Evolutionary conservation across 495 filamentous ascomycete species (phyloP), one percentile per base, ranked within the genome.

Genomic region (Penicillium arizonense): DNA sequence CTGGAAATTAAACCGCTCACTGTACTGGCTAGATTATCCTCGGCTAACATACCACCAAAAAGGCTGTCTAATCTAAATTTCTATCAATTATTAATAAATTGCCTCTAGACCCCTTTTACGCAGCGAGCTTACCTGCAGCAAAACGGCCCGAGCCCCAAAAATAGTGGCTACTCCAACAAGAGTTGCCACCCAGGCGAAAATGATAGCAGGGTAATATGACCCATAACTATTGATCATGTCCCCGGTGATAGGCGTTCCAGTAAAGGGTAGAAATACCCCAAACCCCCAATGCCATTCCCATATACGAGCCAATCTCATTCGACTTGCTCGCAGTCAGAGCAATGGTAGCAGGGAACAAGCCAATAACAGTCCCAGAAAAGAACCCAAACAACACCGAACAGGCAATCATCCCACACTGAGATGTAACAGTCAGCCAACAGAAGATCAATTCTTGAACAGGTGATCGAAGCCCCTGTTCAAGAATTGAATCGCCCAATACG

Each of bases 331-430:
- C 48, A 18, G 50, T 55, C 46, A 52, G 53, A n/a, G 64, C 56
- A 16, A 68, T 48, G 4, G 56, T 58, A 2, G 68, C 44, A 5
- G 57, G 48, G 0, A 52, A 52, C 2, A 85, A 65, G 16, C 72
- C 75, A 49, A 87, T 77, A 14, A 80, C 76, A 16, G 71, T 77
- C 0, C 84, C 84, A 35, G 74, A 81, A 5, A 73, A 72, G 46
- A 83, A 82, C 0, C 83, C 82, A 55, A 84, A 83, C 8, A 85
- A 28, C 7, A 80, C 54, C 5, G 75, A 67, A 46, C 84, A 84
- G 1, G 77, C 64, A 38, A 83, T 70, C 18, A 85, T 64, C 0
- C 73, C 75, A 0, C 71, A 62, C 10, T 68, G 70, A n/a, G 71
- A 69, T 16, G 68, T 59, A 11, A 79, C 77, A 4, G 76, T 52